These are phyloP conservation scores for Camelina neglecta DNA, from an alignment of 345 rosid species.

Conservation along the genomic window DNA sequence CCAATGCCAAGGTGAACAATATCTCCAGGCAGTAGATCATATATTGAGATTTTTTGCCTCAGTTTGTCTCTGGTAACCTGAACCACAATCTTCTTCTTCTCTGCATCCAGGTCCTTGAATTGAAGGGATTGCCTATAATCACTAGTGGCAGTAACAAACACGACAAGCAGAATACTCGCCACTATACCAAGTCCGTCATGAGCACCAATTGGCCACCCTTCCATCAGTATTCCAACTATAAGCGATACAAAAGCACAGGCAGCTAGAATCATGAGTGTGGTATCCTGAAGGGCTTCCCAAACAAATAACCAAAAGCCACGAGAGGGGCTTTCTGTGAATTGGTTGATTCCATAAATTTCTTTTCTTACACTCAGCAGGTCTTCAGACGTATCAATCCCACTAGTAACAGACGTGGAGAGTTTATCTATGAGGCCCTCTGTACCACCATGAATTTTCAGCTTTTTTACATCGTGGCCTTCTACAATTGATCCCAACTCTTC, in stretches of 20 bases:
- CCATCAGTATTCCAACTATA: slow-evolving; percentile 66
- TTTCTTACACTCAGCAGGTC: slow-evolving; percentile 54
- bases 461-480: slow-evolving; percentile 85
- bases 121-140: slow-evolving; percentile 72
- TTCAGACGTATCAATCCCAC: slow-evolving; percentile 64
- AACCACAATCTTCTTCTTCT: slow-evolving; percentile 63
- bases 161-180: slow-evolving; percentile 69
- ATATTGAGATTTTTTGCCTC: slow-evolving; percentile 63
- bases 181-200: slow-evolving; percentile 80
- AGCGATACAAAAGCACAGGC: slow-evolving; percentile 67
- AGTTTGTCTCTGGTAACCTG: slow-evolving; percentile 66
- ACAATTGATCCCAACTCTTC: slow-evolving; percentile 87
- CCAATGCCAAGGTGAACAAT: slow-evolving; percentile 74
- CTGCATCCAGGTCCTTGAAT: slow-evolving; percentile 71
- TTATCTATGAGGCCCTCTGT: slow-evolving; percentile 66
- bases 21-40: slow-evolving; percentile 81
- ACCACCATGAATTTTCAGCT: slow-evolving; percentile 75
- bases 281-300: slow-evolving; percentile 72
- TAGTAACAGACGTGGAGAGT: slow-evolving; percentile 61
- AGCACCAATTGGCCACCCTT: slow-evolving; percentile 82
- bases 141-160: slow-evolving; percentile 73
- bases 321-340: slow-evolving; percentile 72
- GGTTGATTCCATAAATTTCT: slow-evolving; percentile 76
- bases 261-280: slow-evolving; percentile 71
- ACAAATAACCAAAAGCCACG: slow-evolving; percentile 84